Conservation (phyloP, 1,139 yeast species). For the Yamadazyma membranifaciens region DNA sequence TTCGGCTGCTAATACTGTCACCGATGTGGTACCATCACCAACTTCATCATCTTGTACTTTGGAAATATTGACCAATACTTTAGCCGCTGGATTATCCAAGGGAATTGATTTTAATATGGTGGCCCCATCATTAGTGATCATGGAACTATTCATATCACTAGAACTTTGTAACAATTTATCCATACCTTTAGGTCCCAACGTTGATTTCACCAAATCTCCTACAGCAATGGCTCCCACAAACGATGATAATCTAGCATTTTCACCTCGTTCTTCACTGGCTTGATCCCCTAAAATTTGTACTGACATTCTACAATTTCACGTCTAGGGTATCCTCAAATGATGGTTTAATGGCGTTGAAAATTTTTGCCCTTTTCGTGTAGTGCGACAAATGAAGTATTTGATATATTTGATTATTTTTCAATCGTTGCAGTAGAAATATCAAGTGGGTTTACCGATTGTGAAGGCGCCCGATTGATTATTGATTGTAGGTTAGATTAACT, state of each 20-base stretch:
- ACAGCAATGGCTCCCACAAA: slow-evolving; percentile 99
- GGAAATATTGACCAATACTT: slow-evolving; percentile 90
- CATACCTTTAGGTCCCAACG: slow-evolving; percentile 98
- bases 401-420: slow-evolving; percentile 5
- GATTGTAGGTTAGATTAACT: too few relatives aligned
- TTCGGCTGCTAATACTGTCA: slow-evolving; percentile 90
- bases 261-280: slow-evolving; percentile 96
- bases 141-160: slow-evolving; percentile 63
- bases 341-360: background rate
- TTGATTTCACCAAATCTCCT: slow-evolving; percentile 93
- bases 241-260: slow-evolving; percentile 94
- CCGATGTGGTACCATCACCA: slow-evolving; percentile 99
- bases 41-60: slow-evolving; percentile 98
- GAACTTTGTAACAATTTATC: slow-evolving; percentile 91
- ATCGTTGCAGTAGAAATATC: background rate
- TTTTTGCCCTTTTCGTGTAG: slow-evolving; percentile 2
- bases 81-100: slow-evolving; percentile 96
- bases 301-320: slow-evolving; percentile 40
- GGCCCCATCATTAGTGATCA: slow-evolving; percentile 98
- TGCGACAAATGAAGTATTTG: slow-evolving; percentile 2
- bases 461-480: background rate
- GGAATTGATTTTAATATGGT: slow-evolving; percentile 94
- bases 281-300: slow-evolving; percentile 96
- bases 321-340: slow-evolving; percentile 42
- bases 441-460: background rate